Evolutionary conservation across 164 flowering plant species (phyloP), one percentile per base, ranked within the genome.

Genomic region (Berberis vulgaris): DNA sequence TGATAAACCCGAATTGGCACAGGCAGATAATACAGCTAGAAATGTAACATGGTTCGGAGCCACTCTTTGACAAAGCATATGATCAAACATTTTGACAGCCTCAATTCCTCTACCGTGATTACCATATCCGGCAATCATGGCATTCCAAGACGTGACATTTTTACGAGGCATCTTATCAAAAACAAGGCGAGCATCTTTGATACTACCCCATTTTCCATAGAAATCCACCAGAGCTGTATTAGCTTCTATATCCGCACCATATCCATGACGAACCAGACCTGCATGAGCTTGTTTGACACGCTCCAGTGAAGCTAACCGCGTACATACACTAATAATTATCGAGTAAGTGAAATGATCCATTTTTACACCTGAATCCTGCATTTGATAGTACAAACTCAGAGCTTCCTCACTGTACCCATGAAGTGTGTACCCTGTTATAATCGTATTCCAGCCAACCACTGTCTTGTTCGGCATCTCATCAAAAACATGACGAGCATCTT

Each of bases 221-320:
- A 84, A 83, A 59, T 83, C 87, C 61, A 86, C 83, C 44, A 84
- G 76, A 12, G 92, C 79, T 3, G 87, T 77, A 63, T 78, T 84
- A 10, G 84, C 86, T 4, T 82, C 89, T 45, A 78, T 66, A 71
- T 84, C 86, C 40, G 67, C 73, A 50, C 84, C 87, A 69, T 79
- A 83, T 5, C 89, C 87, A 63, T 73, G 73, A 40, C 87, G 81
- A 42, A 86, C 72, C 49, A 86, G 66, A 58, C 77, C 75, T 41
- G 88, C 87, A 76, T 86, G 88, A 69, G 83, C 86, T 76, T 86
- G 84, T 78, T 82, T 84, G 41, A 83, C 87, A 73, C 75, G 83
- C 43, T 79, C 87, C n/a, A 81, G 10, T 1, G 84, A 83, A 65
- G 83, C 89, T 59, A 86, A 64, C 49, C 84, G 75, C 1, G 83